phyloP scores from a whole-genome alignment of 441 rosid species.

The Arabidopsis lyrata region DNA sequence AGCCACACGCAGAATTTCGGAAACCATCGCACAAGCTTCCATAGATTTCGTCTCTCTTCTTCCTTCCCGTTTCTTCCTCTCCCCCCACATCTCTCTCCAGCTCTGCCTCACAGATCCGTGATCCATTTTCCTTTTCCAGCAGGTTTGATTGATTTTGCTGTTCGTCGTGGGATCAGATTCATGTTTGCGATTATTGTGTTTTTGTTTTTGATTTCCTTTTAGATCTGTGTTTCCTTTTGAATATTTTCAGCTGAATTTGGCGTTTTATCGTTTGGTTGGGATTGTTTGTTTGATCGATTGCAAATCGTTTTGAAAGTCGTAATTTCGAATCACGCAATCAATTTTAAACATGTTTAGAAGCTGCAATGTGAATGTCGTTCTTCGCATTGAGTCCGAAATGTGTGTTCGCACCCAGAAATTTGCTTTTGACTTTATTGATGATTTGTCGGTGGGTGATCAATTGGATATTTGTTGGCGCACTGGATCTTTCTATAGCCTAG shows the following conservation, averaged over 20 bases:
- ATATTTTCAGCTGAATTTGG: conserved; percentile 17
- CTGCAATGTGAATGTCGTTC: conserved; percentile 5
- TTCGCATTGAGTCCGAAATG: background rate
- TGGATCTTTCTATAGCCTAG: background rate
- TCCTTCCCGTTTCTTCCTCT: conserved; percentile 35
- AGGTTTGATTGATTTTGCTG: conserved; percentile 37
- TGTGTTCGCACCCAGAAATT: background rate
- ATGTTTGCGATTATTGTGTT: conserved; percentile 4
- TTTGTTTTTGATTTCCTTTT: background rate
- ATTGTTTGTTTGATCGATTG: background rate
- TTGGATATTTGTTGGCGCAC: background rate
- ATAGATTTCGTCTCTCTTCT: conserved; percentile 28
- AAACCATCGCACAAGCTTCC: conserved; percentile 14
- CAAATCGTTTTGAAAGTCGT: background rate
- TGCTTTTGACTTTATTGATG: background rate
- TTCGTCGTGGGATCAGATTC: conserved; percentile 41
- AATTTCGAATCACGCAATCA: background rate
- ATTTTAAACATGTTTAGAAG: background rate
- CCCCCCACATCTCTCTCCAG: conserved; percentile 3
- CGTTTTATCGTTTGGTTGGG: background rate
- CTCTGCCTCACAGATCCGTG: conserved; percentile 22
- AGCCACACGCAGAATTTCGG: background rate
- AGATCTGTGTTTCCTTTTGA: conserved; percentile 16
- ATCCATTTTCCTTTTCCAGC: conserved; percentile 28
- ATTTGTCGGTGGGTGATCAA: conserved; percentile 1